Percentiles rank a stretch among this genome's conserved stretches.
These are phyloP conservation scores for Pythium plurisporium DNA, from an alignment of 352 stramenopile genomes.

Conservation along the genomic window DNA sequence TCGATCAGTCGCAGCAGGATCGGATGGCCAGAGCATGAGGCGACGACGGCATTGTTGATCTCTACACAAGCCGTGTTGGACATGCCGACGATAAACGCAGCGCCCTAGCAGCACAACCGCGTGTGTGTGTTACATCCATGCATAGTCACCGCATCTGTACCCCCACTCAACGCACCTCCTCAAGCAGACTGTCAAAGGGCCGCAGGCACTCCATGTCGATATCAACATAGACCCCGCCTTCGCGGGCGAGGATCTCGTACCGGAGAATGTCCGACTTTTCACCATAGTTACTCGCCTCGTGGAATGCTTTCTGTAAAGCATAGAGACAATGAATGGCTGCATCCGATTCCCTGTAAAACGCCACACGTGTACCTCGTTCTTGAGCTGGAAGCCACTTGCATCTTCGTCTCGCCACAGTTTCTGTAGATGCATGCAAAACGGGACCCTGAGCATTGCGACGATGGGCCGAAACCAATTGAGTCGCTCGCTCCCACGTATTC, in stretches of 20 bases:
- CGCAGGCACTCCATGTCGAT: conserved; percentile 62
- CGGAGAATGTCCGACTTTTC: conserved; percentile 72
- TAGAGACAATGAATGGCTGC: neutral
- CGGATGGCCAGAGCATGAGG: conserved; percentile 23
- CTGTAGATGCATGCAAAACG: too few relatives aligned
- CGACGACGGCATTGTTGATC: conserved; percentile 73
- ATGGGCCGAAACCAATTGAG: too few relatives aligned
- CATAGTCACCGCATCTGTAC: too few relatives aligned
- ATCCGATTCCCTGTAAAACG: neutral
- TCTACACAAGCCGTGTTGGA: conserved; percentile 67
- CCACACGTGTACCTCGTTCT: conserved; percentile 41
- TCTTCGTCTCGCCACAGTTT: conserved; percentile 52
- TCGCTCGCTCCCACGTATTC: too few relatives aligned
- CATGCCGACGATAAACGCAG: conserved; percentile 50
- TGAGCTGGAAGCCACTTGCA: conserved; percentile 18
- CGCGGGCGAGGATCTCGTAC: conserved; percentile 58
- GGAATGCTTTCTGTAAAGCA: conserved; percentile 28
- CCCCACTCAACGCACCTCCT: too few relatives aligned
- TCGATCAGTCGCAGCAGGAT: conserved; percentile 34
- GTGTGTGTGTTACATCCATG: too few relatives aligned
- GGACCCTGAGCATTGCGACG: too few relatives aligned
- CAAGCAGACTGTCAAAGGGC: conserved; percentile 38
- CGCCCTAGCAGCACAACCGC: conserved; percentile 23
- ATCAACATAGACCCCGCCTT: conserved; percentile 66
- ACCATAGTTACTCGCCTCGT: conserved; percentile 49